Conservation (phyloP, 495 filamentous ascomycete species). For the Arthonia radiata region DNA sequence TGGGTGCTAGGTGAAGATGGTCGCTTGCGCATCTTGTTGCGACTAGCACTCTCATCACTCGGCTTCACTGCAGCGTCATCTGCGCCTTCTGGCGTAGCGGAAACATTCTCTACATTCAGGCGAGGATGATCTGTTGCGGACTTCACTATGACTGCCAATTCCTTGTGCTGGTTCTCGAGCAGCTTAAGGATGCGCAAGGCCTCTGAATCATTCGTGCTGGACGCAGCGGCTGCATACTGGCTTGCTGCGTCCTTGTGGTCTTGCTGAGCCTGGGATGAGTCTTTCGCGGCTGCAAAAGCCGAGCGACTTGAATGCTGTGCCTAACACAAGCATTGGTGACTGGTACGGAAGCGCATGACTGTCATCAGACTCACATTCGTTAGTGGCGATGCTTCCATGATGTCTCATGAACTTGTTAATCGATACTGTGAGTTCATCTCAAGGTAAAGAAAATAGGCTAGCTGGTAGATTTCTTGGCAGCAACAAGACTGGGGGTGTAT, state of each 20-base stretch:
- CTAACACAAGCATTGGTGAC: not conserved
- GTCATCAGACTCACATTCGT: conserved; percentile 22
- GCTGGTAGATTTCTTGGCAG: too few relatives aligned
- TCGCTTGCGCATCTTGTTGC: conserved; percentile 6
- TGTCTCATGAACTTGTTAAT: too few relatives aligned
- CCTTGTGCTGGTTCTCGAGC: conserved; percentile 65
- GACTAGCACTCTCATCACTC: conserved; percentile 7
- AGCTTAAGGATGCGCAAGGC: conserved; percentile 56
- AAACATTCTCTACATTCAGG: not conserved
- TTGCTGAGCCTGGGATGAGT: conserved; percentile 54
- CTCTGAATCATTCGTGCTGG: conserved; percentile 50
- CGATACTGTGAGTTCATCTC: too few relatives aligned
- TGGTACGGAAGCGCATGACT: not conserved
- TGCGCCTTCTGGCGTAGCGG: conserved; percentile 1
- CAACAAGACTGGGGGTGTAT: too few relatives aligned
- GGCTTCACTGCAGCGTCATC: not conserved
- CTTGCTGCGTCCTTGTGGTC: conserved; percentile 77
- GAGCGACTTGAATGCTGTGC: not conserved
- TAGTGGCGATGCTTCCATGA: conserved; percentile 37
- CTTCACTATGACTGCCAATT: conserved; percentile 43
- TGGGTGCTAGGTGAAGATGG: conserved; percentile 7
- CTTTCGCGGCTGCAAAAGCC: conserved; percentile 28
- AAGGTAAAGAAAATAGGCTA: too few relatives aligned
- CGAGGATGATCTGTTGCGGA: not conserved
- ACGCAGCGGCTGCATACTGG: conserved; percentile 65